These are phyloP conservation scores for Saccharomyces hybrid DNA, from an alignment of 1,139 yeast genomes.

Conservation along the genomic window DNA sequence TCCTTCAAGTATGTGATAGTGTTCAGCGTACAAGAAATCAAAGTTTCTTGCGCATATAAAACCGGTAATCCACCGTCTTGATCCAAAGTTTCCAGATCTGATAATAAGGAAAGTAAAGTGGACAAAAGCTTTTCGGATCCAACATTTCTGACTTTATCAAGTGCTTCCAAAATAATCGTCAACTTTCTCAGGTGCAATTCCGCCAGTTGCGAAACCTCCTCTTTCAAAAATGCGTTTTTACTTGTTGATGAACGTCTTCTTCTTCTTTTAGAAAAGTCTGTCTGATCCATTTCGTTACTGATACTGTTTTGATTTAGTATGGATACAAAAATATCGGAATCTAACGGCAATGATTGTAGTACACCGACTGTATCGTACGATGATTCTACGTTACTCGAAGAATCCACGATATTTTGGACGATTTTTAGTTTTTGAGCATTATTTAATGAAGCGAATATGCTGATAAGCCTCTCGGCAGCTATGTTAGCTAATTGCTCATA, in stretches of 20 bases:
- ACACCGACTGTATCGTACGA: slow-evolving; percentile 50
- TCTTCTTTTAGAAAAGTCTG: slow-evolving; percentile 59
- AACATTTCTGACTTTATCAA: slow-evolving; percentile 44
- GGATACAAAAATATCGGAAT: slow-evolving; percentile 41
- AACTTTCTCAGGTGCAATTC: slow-evolving; percentile 70
- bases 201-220: slow-evolving; percentile 65
- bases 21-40: slow-evolving; percentile 79
- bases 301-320: slow-evolving; percentile 45
- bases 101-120: slow-evolving; percentile 60
- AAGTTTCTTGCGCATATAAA: slow-evolving; percentile 80
- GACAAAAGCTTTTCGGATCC: slow-evolving; percentile 47
- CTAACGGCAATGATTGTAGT: slow-evolving; percentile 43
- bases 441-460: slow-evolving; percentile 50
- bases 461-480: slow-evolving; percentile 46
- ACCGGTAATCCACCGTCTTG: slow-evolving; percentile 89
- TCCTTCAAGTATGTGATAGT: slow-evolving; percentile 50
- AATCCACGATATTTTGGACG: slow-evolving; percentile 54
- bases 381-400: slow-evolving; percentile 38
- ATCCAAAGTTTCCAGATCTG: slow-evolving; percentile 83
- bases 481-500: slow-evolving; percentile 45
- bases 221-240: slow-evolving; percentile 65
- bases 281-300: slow-evolving; percentile 32
- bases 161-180: slow-evolving; percentile 70
- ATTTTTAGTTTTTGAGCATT: slow-evolving; percentile 51
- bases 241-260: slow-evolving; percentile 68